A percentile compares a stretch with the other conserved stretches of the same genome.
Conservation (phyloP, 805 yeast species). For the Lachancea cidri region DNA sequence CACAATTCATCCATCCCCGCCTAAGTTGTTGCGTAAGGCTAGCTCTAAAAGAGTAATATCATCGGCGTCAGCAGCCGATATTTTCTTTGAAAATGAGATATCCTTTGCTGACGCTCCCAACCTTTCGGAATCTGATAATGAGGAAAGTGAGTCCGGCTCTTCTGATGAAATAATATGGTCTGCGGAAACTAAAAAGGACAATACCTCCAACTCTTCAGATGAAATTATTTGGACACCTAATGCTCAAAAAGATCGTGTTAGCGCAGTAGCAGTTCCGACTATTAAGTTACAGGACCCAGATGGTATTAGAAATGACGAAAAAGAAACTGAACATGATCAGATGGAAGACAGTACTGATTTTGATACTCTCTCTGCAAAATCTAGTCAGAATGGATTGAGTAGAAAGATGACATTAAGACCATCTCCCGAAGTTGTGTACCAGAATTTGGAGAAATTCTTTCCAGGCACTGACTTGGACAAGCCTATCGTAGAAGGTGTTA, state of each 20-base stretch:
- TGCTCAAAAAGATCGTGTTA: conserved; percentile 1
- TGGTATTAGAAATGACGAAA: conserved; percentile 2
- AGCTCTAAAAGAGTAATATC: conserved; percentile 33
- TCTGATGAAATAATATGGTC: conserved; percentile 30
- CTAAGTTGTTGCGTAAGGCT: conserved; percentile 25
- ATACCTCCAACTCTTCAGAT: conserved; percentile 5
- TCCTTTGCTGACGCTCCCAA: conserved; percentile 72
- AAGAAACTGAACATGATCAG: conserved; percentile 9
- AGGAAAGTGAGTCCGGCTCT: conserved; percentile 25
- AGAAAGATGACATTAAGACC: conserved; percentile 77
- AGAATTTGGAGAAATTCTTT: conserved; percentile 85
- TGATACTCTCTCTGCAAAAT: conserved; percentile 1
- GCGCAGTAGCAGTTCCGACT: neutral
- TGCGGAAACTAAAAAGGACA: neutral
- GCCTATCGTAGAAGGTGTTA: conserved; percentile 73
- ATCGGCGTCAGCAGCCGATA: conserved; percentile 39
- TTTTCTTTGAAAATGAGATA: conserved; percentile 65
- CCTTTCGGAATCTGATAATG: conserved; percentile 49
- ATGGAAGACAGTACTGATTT: conserved; percentile 4
- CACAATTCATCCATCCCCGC: conserved; percentile 21
- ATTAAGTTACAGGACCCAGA: neutral
- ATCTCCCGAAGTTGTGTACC: conserved; percentile 88
- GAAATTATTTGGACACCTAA: conserved; percentile 17
- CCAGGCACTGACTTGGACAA: conserved; percentile 90
- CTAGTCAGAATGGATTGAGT: conserved; percentile 3